phyloP scores from a whole-genome alignment of 148 eudicot genomes.

The Rhododendron mucronatum region DNA sequence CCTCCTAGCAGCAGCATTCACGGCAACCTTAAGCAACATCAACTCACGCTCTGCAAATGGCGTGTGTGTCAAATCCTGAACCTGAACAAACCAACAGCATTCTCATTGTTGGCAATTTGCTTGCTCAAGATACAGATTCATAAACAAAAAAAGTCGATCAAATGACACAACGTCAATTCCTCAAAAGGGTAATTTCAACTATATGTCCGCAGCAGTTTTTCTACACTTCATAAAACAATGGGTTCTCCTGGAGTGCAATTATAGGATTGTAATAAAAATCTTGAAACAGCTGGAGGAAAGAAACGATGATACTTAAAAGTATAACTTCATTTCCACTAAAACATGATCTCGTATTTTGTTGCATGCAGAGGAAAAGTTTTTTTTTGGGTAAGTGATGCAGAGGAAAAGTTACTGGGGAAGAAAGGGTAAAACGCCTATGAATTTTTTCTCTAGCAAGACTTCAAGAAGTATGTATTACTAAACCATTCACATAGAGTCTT shows the following conservation, averaged over 20 bases:
- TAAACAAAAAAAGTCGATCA: background rate
- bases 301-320: too few relatives aligned
- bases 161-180: too few relatives aligned
- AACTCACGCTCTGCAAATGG: slow-evolving; percentile 95
- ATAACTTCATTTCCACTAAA: too few relatives aligned
- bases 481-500: background rate
- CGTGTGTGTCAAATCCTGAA: slow-evolving; percentile 64
- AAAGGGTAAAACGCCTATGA: background rate
- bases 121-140: background rate
- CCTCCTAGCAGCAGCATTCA: slow-evolving; percentile 71
- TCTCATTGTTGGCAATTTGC: slow-evolving; percentile 1
- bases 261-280: too few relatives aligned
- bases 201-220: too few relatives aligned
- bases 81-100: slow-evolving; percentile 38
- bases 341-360: background rate
- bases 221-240: too few relatives aligned
- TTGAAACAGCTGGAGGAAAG: too few relatives aligned
- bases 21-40: slow-evolving; percentile 92
- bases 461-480: background rate
- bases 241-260: too few relatives aligned
- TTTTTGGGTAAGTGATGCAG: background rate
- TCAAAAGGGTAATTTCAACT: too few relatives aligned
- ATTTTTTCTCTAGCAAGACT: background rate
- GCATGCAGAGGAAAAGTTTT: background rate
- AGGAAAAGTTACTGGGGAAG: background rate